Evolutionary conservation across 73 alveolate genomes (phyloP), one percentile per base, ranked within the genome.

Genomic region (Paramecium sonneborni): DNA sequence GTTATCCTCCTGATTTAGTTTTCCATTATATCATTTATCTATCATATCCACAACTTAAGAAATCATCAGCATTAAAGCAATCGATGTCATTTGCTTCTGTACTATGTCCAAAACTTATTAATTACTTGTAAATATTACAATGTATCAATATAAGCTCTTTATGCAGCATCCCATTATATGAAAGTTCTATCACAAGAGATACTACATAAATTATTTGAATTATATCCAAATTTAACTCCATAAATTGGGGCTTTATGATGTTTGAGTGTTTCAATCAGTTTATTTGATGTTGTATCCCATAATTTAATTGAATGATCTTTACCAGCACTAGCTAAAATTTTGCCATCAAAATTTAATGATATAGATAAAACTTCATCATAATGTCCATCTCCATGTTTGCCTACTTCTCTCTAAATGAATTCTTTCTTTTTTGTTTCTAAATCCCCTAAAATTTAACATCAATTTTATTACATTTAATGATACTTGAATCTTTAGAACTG

Each of bases 21-120:
- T 88, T 88, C 94, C 94, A 88, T 39, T 56, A 21, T 11, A 88
- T 88, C 52, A 88, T 82, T 70, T 88, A 69, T 88, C 94, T 38
- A 34, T 88, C 94, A 68, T 69, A 88, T 0, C 94, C 94, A 24
- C 91, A 67, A 43, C 85, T 43, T 5, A 88, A 38, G 52, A 88
- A 88, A 70, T 88, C 87, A 72, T 38, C 87, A 14, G 85, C 84
- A 88, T 62, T 88, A 44, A 88, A 48, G 12, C 88, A 30, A 70
- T 88, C 94, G 52, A 88, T 38, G 35, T 88, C 85, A 44, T 76
- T 88, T 30, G 94, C 91, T 43, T 88, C 89, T 38, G 94, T 58
- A 18, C 46, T 69, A 43, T 88, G 94, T 39, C 94, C 94, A 69
- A 70, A 88, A 72, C 94, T 88, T 52, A 52, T 52, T n/a, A 43